Conservation (phyloP, 2,329 filamentous ascomycete genomes). For the Penicillium expansum region DNA sequence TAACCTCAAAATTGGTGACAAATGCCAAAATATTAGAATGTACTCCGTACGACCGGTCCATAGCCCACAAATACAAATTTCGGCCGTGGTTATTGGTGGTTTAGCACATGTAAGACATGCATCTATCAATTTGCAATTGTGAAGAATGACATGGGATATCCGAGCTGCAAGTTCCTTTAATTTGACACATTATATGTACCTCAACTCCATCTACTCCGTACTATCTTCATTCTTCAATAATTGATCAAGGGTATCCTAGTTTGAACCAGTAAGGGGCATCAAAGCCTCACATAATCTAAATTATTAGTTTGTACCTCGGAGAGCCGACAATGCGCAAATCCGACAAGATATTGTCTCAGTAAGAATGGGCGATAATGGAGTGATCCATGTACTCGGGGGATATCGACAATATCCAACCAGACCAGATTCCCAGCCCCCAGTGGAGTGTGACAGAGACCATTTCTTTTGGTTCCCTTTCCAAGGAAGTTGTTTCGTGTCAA, state of each 20-base stretch:
- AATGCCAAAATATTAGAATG: background rate
- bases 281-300: background rate
- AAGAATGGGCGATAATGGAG: background rate
- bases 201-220: background rate
- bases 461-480: background rate
- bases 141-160: background rate
- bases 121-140: slow-evolving; percentile 2
- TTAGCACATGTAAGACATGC: slow-evolving; percentile 1
- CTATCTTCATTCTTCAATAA: background rate
- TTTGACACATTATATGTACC: background rate
- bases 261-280: background rate
- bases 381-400: slow-evolving; percentile 4
- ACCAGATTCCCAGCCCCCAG: slow-evolving; percentile 3
- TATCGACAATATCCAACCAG: slow-evolving; percentile 20
- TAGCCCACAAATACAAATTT: background rate
- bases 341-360: background rate
- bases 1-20: background rate
- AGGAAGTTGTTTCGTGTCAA: background rate
- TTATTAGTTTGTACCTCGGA: background rate
- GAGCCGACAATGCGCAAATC: background rate
- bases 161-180: background rate
- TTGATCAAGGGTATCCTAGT: background rate
- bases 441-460: slow-evolving; percentile 1
- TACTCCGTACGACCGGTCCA: background rate
- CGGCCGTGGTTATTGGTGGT: background rate